Percentiles rank a stretch among this genome's conserved stretches.
phyloP scores from a whole-genome alignment of 768 basidiomycete species.

The Dioszegia aurantiaca region DNA sequence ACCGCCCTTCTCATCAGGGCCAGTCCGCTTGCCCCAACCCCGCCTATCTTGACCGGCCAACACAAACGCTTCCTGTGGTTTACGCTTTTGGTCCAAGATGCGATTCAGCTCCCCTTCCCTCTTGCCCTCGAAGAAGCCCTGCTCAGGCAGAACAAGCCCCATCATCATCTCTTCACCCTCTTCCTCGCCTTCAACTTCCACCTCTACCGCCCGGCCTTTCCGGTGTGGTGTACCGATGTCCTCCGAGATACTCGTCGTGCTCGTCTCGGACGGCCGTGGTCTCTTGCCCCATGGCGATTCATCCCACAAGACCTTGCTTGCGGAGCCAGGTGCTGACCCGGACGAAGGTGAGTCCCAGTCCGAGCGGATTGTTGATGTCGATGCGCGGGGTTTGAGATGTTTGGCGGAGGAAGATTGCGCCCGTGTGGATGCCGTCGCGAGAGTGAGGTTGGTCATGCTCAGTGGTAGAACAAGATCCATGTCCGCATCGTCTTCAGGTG shows the following conservation, averaged over 20 bases:
- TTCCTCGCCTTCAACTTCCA: conserved; percentile 19
- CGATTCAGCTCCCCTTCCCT: conserved; percentile 43
- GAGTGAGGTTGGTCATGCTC: conserved; percentile 43
- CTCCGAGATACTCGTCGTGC: conserved; percentile 21
- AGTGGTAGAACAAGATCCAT: conserved; percentile 44
- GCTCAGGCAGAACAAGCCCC: conserved; percentile 41
- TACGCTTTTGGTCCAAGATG: conserved; percentile 46
- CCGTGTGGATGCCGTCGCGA: conserved; percentile 25
- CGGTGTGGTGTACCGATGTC: conserved; percentile 13
- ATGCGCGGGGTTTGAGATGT: conserved; percentile 14
- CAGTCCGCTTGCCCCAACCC: conserved; percentile 11
- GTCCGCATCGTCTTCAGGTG: conserved; percentile 20
- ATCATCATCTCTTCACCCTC: conserved; percentile 46
- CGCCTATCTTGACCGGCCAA: conserved; percentile 1
- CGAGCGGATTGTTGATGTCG: conserved; percentile 20
- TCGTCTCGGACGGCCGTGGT: conserved; percentile 31
- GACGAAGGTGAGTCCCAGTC: conserved; percentile 37
- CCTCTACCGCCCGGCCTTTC: conserved; percentile 18
- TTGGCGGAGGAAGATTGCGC: conserved; percentile 15
- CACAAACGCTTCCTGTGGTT: conserved; percentile 26
- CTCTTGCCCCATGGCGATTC: conserved; percentile 15
- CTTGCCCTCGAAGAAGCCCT: conserved; percentile 37
- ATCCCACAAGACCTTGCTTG: conserved; percentile 20
- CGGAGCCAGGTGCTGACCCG: conserved; percentile 15
- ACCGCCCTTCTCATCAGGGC: background rate